Conservation (phyloP, 176 grass and related monocot genomes). For the Eleusine indica region DNA sequence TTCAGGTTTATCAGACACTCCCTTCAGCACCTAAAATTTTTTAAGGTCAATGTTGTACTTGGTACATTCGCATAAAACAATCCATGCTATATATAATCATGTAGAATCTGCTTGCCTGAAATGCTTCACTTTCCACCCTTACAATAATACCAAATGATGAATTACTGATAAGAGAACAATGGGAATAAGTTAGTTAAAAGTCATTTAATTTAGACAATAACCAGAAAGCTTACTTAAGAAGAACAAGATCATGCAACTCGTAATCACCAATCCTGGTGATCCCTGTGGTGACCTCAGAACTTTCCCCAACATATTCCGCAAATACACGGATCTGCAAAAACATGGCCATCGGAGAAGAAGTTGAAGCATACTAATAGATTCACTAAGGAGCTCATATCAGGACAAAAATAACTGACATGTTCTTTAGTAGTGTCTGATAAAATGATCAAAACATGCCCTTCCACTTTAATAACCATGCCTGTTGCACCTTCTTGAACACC, state of each 20-base stretch:
- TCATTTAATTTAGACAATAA: no score
- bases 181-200: no score
- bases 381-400: background rate
- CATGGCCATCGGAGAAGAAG: no score
- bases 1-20: conserved; percentile 84
- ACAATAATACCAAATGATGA: conserved; percentile 93
- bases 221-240: conserved; percentile 74
- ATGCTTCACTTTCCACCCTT: conserved; percentile 92
- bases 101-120: conserved; percentile 58
- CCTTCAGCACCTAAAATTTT: conserved; percentile 77
- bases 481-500: conserved; percentile 89
- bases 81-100: no score
- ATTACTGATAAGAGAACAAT: conserved; percentile 61
- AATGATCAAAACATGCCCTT: conserved; percentile 85
- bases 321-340: conserved; percentile 78
- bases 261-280: conserved; percentile 89
- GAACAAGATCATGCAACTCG: conserved; percentile 93
- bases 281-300: conserved; percentile 89
- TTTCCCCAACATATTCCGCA: conserved; percentile 92
- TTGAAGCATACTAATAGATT: no score
- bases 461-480: conserved; percentile 96
- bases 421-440: conserved; percentile 92
- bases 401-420: conserved; percentile 57
- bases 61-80: no score
- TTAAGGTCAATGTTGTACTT: no score